Conservation (phyloP, 495 filamentous ascomycete genomes). For the Lindgomyces ingoldianus region DNA sequence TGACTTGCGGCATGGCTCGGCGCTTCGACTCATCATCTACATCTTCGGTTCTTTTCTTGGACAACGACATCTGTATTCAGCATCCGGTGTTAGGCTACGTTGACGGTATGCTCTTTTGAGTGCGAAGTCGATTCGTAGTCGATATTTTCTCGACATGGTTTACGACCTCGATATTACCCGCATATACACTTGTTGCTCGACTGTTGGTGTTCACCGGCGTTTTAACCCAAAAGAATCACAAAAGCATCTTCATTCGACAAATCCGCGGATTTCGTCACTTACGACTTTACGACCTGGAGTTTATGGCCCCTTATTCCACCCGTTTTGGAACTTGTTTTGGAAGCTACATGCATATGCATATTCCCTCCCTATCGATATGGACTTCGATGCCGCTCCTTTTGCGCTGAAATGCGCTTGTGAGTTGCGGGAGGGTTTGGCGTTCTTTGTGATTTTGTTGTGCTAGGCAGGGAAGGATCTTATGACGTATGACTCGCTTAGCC, state of each 20-base stretch:
- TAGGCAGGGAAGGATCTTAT: neutral
- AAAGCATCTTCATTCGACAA: neutral
- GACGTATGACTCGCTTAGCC: neutral
- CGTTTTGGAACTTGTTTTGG: neutral
- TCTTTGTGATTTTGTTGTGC: neutral
- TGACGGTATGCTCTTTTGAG: neutral
- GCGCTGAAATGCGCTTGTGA: neutral
- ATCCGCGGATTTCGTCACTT: neutral
- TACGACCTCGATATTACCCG: neutral
- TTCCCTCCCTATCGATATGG: neutral
- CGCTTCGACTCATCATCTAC: neutral
- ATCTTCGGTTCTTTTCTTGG: neutral
- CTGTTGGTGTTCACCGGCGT: neutral
- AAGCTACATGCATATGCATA: neutral
- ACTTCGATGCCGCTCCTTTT: neutral
- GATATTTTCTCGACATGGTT: neutral
- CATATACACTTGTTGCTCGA: neutral
- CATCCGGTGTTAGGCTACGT: neutral
- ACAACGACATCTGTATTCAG: neutral
- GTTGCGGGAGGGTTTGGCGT: neutral
- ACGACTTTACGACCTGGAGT: neutral
- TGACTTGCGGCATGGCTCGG: neutral
- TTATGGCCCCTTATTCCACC: neutral
- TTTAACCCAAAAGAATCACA: neutral
- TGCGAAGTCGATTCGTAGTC: neutral